Conservation (phyloP, 2,329 filamentous ascomycete genomes). For the Verticillium longisporum region DNA sequence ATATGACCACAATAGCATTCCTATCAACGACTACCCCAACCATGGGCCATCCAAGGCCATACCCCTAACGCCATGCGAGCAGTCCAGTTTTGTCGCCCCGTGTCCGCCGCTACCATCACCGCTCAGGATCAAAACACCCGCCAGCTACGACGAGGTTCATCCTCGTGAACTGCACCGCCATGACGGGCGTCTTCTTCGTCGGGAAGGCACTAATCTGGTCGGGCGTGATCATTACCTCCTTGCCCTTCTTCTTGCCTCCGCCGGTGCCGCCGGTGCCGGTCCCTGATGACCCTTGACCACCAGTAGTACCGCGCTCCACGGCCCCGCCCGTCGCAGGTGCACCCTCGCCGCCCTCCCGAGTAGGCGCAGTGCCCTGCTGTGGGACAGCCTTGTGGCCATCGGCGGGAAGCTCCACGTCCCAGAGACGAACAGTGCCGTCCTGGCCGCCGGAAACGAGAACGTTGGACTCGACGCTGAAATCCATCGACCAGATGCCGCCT, state of each 20-base stretch:
- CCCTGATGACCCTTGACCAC: slow-evolving; percentile 16
- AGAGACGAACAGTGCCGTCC: slow-evolving; percentile 87
- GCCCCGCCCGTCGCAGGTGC: slow-evolving; percentile 32
- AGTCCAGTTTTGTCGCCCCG: slow-evolving; percentile 2
- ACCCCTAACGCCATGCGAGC: neutral
- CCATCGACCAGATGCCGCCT: slow-evolving; percentile 87
- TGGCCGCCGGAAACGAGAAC: slow-evolving; percentile 86
- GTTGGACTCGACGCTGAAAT: slow-evolving; percentile 88
- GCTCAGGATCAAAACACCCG: slow-evolving; percentile 58
- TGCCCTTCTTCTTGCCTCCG: slow-evolving; percentile 65
- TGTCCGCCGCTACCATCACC: slow-evolving; percentile 19
- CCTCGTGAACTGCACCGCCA: slow-evolving; percentile 86
- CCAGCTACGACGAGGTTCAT: slow-evolving; percentile 93
- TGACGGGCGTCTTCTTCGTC: slow-evolving; percentile 92
- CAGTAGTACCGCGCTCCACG: slow-evolving; percentile 15
- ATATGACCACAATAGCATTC: neutral
- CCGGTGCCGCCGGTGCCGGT: slow-evolving; percentile 19
- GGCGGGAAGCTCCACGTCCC: slow-evolving; percentile 76
- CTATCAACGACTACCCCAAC: neutral
- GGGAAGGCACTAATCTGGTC: slow-evolving; percentile 94
- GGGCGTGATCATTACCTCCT: slow-evolving; percentile 82
- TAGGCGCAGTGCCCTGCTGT: slow-evolving; percentile 16
- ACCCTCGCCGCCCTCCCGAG: slow-evolving; percentile 20
- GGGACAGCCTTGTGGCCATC: slow-evolving; percentile 53
- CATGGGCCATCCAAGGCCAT: neutral